These are phyloP conservation scores for Eleusine indica DNA, from an alignment of 176 grass and related monocot species.

Conservation along the genomic window DNA sequence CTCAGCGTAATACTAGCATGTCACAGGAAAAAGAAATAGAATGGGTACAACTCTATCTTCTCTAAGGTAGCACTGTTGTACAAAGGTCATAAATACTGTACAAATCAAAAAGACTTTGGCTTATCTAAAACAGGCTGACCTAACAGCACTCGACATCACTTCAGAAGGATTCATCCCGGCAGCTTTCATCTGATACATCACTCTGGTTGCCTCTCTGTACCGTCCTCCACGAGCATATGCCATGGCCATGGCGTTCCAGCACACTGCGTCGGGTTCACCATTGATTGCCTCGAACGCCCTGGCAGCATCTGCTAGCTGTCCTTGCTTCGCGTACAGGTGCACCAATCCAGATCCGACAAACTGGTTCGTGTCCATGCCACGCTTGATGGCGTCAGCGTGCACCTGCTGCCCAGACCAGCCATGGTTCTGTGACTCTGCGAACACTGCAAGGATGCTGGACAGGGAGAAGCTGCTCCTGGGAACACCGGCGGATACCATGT, in stretches of 20 bases:
- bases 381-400: slow-evolving; percentile 71
- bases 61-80: not conserved
- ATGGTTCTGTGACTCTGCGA: slow-evolving; percentile 44
- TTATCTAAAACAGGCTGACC: slow-evolving; percentile 50
- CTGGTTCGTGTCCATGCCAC: slow-evolving; percentile 52
- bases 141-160: slow-evolving; percentile 40
- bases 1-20: not conserved
- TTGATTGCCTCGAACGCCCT: slow-evolving; percentile 56
- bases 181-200: slow-evolving; percentile 72
- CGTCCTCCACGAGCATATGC: slow-evolving; percentile 57
- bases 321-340: slow-evolving; percentile 75
- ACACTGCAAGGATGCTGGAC: slow-evolving; percentile 60
- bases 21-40: not conserved
- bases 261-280: slow-evolving; percentile 42
- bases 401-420: slow-evolving; percentile 61
- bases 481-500: slow-evolving; percentile 55
- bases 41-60: not conserved
- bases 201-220: slow-evolving; percentile 56
- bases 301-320: slow-evolving; percentile 45
- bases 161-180: slow-evolving; percentile 56
- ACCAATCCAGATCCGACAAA: slow-evolving; percentile 72
- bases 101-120: not conserved
- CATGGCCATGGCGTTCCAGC: slow-evolving; percentile 73
- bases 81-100: not conserved
- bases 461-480: slow-evolving; percentile 54